Conservation (phyloP, 2,329 filamentous ascomycete species). For the Trichoderma sp. region DNA sequence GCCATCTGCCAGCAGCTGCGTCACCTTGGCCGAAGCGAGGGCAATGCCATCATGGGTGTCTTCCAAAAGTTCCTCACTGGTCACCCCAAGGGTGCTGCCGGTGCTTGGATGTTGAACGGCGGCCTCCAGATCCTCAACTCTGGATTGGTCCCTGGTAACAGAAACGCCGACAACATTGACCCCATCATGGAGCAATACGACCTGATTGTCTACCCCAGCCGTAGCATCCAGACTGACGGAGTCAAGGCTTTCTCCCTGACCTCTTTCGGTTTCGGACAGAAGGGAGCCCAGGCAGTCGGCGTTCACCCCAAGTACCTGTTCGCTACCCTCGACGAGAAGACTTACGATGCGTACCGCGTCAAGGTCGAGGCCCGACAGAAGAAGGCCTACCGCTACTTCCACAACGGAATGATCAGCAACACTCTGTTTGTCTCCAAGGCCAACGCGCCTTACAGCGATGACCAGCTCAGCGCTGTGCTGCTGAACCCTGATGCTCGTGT, state of each 20-base stretch:
- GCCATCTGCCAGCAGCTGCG: constrained; percentile 95
- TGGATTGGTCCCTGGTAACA: constrained; percentile 92
- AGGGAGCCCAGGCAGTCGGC: constrained; percentile 95
- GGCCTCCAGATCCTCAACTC: constrained; percentile 92
- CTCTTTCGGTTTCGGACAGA: constrained; percentile 98
- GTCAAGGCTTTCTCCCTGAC: constrained; percentile 99
- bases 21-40: constrained; percentile 92
- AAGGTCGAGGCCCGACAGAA: constrained; percentile 95
- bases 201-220: constrained; percentile 94
- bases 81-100: constrained; percentile 97
- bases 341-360: constrained; percentile 75
- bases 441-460: constrained; percentile 84
- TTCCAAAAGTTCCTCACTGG: constrained; percentile 99
- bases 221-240: constrained; percentile 93
- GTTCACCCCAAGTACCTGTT: constrained; percentile 96
- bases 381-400: constrained; percentile 98
- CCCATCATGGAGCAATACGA: constrained; percentile 96
- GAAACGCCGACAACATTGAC: constrained; percentile 97
- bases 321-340: constrained; percentile 83
- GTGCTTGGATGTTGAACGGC: constrained; percentile 99
- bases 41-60: constrained; percentile 91
- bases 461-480: constrained; percentile 82
- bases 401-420: constrained; percentile 98
- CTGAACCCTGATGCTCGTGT: constrained; percentile 93
- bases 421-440: constrained; percentile 94